These are phyloP conservation scores for Leishmania gerbilli DNA, from an alignment of 208 protist genomes.

Conservation along the genomic window DNA sequence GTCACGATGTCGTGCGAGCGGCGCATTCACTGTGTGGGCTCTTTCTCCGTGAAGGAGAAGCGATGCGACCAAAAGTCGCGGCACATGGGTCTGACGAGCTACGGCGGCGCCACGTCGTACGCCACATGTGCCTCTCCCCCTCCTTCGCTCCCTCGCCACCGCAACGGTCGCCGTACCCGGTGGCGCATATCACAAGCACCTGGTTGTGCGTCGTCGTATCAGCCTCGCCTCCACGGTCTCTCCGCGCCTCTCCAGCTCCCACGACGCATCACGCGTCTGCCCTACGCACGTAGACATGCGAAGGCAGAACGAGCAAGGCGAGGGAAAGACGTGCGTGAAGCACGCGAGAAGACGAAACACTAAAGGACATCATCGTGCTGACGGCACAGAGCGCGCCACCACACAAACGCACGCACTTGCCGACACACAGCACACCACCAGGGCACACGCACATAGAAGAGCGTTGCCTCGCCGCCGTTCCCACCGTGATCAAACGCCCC, in stretches of 20 bases:
- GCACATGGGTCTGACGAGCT: too few relatives aligned
- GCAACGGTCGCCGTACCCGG: background rate
- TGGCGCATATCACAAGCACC: background rate
- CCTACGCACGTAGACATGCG: background rate
- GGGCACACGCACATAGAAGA: background rate
- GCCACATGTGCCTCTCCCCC: background rate
- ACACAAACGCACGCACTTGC: background rate
- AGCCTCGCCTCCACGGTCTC: too few relatives aligned
- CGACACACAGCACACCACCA: background rate
- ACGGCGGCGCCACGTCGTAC: background rate
- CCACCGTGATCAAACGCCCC: background rate
- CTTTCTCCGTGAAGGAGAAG: background rate
- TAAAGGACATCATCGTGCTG: too few relatives aligned
- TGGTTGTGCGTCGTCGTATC: background rate
- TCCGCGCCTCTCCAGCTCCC: background rate
- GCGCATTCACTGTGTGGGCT: background rate
- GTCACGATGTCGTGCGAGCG: background rate
- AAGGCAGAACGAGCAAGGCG: background rate
- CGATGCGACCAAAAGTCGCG: background rate
- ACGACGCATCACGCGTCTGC: background rate
- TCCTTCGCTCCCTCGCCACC: background rate
- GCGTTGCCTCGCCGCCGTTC: background rate
- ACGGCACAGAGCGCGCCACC: background rate
- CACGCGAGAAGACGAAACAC: too few relatives aligned
- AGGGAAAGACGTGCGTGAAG: background rate